Evolutionary conservation across 306 rosid species (phyloP).

Genomic region (Arachis stenosperma): DNA sequence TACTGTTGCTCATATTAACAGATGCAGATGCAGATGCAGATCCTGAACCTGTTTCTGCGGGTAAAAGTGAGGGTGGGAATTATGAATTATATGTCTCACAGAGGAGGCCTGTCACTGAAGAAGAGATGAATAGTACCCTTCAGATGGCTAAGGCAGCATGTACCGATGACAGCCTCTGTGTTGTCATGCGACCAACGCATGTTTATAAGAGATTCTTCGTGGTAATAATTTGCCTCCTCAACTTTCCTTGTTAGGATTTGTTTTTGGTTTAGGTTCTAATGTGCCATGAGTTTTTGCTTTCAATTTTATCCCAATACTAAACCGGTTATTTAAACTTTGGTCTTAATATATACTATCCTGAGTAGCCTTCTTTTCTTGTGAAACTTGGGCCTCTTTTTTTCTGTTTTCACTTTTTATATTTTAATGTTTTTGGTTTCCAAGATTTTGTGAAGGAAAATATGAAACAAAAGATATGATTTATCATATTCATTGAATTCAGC

Average conservation of each 20-base stretch:
- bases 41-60: constrained; percentile 37
- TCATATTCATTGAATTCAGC: too few relatives aligned
- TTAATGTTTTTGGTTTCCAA: too few relatives aligned
- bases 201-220: constrained; percentile 69
- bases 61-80: constrained; percentile 14
- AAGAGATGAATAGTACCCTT: constrained; percentile 46
- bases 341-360: background rate
- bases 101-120: constrained; percentile 62
- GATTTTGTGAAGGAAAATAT: too few relatives aligned
- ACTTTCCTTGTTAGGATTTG: constrained; percentile 9
- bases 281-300: background rate
- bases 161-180: constrained; percentile 29
- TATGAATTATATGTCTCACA: constrained; percentile 48
- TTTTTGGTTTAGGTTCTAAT: background rate
- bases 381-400: background rate
- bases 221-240: constrained; percentile 51
- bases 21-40: constrained; percentile 36
- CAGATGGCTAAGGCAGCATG: constrained; percentile 56
- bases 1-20: constrained; percentile 24
- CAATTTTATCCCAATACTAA: background rate
- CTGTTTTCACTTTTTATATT: too few relatives aligned
- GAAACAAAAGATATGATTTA: too few relatives aligned
- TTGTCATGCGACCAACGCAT: constrained; percentile 67
- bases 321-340: constrained; percentile 17
- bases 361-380: background rate